phyloP scores from a whole-genome alignment of 495 filamentous ascomycete genomes.

The Annulohypoxylon nitens region DNA sequence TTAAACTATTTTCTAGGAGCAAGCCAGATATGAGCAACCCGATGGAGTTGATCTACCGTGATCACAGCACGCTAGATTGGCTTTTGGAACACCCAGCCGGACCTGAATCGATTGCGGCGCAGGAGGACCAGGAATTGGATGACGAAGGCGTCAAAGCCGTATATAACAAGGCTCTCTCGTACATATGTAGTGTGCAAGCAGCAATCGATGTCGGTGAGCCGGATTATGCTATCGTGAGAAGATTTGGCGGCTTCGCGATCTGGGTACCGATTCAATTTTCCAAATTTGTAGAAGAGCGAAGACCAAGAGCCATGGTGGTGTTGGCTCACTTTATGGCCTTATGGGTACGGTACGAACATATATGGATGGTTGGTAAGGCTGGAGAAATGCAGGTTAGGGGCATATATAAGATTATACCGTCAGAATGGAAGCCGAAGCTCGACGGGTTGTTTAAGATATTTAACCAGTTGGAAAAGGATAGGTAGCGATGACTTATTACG shows the following conservation, averaged over 20 bases:
- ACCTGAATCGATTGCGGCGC: slow-evolving; percentile 37
- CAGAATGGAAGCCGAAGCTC: slow-evolving; percentile 56
- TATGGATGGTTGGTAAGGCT: slow-evolving; percentile 58
- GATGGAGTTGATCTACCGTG: slow-evolving; percentile 40
- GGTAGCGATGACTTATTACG: not conserved
- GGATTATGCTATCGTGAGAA: slow-evolving; percentile 49
- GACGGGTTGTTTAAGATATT: slow-evolving; percentile 50
- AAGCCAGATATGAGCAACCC: slow-evolving; percentile 46
- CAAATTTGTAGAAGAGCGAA: slow-evolving; percentile 52
- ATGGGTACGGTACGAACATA: slow-evolving; percentile 49
- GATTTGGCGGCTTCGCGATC: slow-evolving; percentile 55
- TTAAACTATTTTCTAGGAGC: slow-evolving; percentile 41
- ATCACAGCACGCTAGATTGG: slow-evolving; percentile 49
- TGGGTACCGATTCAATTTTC: slow-evolving; percentile 54
- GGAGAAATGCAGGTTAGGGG: slow-evolving; percentile 57
- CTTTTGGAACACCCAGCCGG: slow-evolving; percentile 49
- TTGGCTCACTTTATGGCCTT: slow-evolving; percentile 58
- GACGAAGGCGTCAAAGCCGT: slow-evolving; percentile 47
- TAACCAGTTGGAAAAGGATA: slow-evolving; percentile 36
- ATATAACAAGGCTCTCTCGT: slow-evolving; percentile 52
- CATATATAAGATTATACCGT: slow-evolving; percentile 55
- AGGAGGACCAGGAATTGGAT: slow-evolving; percentile 49
- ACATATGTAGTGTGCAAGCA: slow-evolving; percentile 52
- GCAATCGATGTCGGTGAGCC: slow-evolving; percentile 48
- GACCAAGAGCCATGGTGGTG: slow-evolving; percentile 57